Conservation (phyloP, 768 basidiomycete genomes). For the Termitomyces sp. region DNA sequence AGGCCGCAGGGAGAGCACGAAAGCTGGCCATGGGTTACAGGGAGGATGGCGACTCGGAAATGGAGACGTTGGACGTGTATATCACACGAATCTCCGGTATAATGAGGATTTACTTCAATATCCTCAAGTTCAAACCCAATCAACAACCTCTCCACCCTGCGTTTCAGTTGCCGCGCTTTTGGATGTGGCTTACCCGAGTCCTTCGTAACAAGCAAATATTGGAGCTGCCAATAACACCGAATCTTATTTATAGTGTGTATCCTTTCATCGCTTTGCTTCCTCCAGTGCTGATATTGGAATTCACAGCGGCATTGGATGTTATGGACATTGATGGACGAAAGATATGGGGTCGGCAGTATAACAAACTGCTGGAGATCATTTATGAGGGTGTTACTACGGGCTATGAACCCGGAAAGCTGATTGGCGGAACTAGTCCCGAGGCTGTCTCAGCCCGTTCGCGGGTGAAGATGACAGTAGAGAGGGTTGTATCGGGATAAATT, state of each 20-base stretch:
- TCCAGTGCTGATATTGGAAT: constrained; percentile 8
- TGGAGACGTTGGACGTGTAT: constrained; percentile 61
- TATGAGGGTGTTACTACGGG: constrained; percentile 60
- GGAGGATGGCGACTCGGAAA: constrained; percentile 29
- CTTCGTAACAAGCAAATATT: constrained; percentile 46
- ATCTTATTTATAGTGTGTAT: constrained; percentile 62
- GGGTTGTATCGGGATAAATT: constrained; percentile 26
- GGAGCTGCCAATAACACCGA: constrained; percentile 53
- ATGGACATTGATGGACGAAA: constrained; percentile 53
- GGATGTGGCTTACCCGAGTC: constrained; percentile 70
- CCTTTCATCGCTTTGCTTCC: not conserved
- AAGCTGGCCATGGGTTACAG: constrained; percentile 58
- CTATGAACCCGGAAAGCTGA: constrained; percentile 36
- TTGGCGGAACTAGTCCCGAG: constrained; percentile 59
- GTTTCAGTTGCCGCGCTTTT: constrained; percentile 61
- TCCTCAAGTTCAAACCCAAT: constrained; percentile 43
- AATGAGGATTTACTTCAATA: constrained; percentile 82
- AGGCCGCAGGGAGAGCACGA: constrained; percentile 33
- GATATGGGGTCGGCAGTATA: constrained; percentile 77
- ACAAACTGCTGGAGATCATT: constrained; percentile 62
- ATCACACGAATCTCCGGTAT: constrained; percentile 67
- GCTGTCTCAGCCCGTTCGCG: constrained; percentile 61
- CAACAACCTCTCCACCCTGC: constrained; percentile 39
- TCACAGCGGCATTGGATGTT: constrained; percentile 64
- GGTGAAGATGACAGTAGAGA: constrained; percentile 61